Conservation (phyloP, 495 filamentous ascomycete genomes). For the Apodospora peruviana region DNA sequence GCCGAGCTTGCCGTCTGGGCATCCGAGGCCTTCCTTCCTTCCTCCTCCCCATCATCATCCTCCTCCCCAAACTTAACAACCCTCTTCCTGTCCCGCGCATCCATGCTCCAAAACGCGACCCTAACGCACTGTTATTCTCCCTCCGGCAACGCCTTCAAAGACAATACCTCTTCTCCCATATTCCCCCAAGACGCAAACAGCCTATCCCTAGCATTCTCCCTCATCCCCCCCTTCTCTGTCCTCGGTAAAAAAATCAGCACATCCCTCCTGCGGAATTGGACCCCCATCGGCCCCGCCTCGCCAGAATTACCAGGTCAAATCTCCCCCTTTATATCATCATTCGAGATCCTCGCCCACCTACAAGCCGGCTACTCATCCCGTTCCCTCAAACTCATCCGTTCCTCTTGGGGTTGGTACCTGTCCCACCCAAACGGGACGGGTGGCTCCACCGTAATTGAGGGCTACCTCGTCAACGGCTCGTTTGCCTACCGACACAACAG, state of each 20-base stretch:
- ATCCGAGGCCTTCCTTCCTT: slow-evolving; percentile 31
- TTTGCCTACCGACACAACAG: slow-evolving; percentile 54
- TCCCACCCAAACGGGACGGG: slow-evolving; percentile 56
- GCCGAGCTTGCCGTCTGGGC: slow-evolving; percentile 46
- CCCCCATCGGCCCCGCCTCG: background rate
- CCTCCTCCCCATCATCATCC: background rate
- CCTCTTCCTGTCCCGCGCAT: slow-evolving; percentile 38
- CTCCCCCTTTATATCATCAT: slow-evolving; percentile 58
- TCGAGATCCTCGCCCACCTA: slow-evolving; percentile 61
- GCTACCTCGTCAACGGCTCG: slow-evolving; percentile 51
- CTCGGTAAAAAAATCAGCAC: background rate
- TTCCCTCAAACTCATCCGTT: slow-evolving; percentile 55
- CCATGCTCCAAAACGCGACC: slow-evolving; percentile 34
- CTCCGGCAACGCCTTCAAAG: slow-evolving; percentile 49
- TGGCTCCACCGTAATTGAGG: slow-evolving; percentile 60
- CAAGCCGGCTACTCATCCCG: slow-evolving; percentile 42
- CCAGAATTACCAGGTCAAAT: slow-evolving; percentile 56
- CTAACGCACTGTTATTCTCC: slow-evolving; percentile 47
- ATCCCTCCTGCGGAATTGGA: background rate
- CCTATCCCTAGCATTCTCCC: background rate
- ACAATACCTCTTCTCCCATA: slow-evolving; percentile 42
- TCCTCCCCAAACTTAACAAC: slow-evolving; percentile 19
- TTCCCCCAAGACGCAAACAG: slow-evolving; percentile 1
- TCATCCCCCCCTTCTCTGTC: background rate
- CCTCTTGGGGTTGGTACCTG: slow-evolving; percentile 60